Evolutionary conservation across 2,329 filamentous ascomycete genomes (phyloP).

Genomic region (Colletotrichum orchidophilum): DNA sequence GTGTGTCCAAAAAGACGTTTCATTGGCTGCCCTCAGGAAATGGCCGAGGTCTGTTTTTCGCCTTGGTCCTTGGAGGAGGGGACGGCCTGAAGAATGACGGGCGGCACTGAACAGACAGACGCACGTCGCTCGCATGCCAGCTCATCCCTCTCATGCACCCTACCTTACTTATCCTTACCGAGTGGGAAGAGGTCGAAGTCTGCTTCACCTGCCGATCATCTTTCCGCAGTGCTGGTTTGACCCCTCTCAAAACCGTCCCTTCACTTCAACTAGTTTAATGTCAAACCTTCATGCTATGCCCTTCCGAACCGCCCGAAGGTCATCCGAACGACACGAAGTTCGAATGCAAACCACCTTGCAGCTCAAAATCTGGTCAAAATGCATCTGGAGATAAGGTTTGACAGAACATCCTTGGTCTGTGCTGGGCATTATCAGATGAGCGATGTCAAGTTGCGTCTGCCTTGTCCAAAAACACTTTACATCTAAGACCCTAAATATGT

Average conservation of each 20-base stretch:
- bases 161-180: constrained; percentile 5
- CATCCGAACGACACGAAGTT: constrained; percentile 17
- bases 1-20: background rate
- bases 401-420: background rate
- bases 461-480: background rate
- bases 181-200: background rate
- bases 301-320: constrained; percentile 23
- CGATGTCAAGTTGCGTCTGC: background rate
- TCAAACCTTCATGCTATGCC: constrained; percentile 19
- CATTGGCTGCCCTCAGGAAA: constrained; percentile 6
- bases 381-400: background rate
- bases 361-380: background rate
- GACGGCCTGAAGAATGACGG: background rate
- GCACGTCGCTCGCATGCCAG: constrained; percentile 16
- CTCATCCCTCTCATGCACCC: background rate
- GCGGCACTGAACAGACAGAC: constrained; percentile 15
- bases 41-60: constrained; percentile 24
- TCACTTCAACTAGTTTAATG: constrained; percentile 3
- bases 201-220: background rate
- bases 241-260: background rate
- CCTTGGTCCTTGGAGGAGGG: background rate
- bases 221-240: constrained; percentile 12
- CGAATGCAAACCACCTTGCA: constrained; percentile 1
- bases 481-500: background rate
- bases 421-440: background rate